These are phyloP conservation scores for Metarhizium sp. DNA, from an alignment of 2,329 filamentous ascomycete genomes.

Conservation along the genomic window DNA sequence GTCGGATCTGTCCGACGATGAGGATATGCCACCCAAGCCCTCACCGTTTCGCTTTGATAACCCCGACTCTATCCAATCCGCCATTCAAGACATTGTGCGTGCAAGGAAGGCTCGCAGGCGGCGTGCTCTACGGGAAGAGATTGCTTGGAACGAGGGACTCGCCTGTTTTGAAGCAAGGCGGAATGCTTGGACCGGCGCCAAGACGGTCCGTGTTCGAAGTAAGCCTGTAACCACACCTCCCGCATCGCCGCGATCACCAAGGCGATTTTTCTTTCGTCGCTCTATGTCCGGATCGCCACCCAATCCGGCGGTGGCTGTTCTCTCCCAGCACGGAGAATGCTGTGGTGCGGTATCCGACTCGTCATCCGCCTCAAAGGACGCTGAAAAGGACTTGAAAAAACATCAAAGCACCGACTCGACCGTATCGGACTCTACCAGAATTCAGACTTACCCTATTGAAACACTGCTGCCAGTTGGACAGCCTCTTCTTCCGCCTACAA, in stretches of 20 bases:
- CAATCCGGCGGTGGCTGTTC: conserved; percentile 13
- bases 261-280: conserved; percentile 41
- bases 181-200: conserved; percentile 79
- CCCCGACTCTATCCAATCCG: conserved; percentile 35
- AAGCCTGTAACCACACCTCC: conserved; percentile 32
- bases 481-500: conserved; percentile 62
- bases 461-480: conserved; percentile 62
- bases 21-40: conserved; percentile 28
- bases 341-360: conserved; percentile 31
- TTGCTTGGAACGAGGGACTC: conserved; percentile 72
- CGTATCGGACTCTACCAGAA: conserved; percentile 13
- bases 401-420: conserved; percentile 24
- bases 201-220: conserved; percentile 43
- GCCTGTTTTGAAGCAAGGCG: conserved; percentile 69
- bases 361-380: conserved; percentile 31
- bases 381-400: conserved; percentile 21
- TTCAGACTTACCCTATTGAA: conserved; percentile 39
- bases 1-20: conserved; percentile 46
- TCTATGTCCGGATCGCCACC: conserved; percentile 32
- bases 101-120: conserved; percentile 47
- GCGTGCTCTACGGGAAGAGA: conserved; percentile 51
- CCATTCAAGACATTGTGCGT: conserved; percentile 30
- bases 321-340: conserved; percentile 19
- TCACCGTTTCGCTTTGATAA: conserved; percentile 44
- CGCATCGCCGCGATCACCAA: conserved; percentile 35